Evolutionary conservation across 441 rosid species (phyloP), one percentile per base, ranked within the genome.

Genomic region (Melastoma candidum): DNA sequence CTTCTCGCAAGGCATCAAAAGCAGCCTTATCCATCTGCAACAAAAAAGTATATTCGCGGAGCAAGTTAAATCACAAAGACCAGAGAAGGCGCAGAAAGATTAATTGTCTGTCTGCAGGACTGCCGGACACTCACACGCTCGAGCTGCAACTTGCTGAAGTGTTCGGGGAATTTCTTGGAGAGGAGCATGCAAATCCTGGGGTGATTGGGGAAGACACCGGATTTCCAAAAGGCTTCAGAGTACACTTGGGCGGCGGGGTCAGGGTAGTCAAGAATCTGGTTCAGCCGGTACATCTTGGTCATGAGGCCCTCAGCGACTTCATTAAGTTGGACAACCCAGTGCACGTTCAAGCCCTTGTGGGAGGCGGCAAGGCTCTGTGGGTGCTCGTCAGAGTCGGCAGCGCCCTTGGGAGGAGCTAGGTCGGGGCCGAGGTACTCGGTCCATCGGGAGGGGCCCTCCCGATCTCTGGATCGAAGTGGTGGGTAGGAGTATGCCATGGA

Each of bases 261-360:
- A 0, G 99, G 96, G 56, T 76, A 83, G 66, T 89, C 97, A 76
- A 94, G 72, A 66, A 94, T 81, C 74, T 94, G 96, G 63, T 84
- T 94, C n/a, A 94, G 71, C 51, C 99, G 78, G 69, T 94, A 85
- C 89, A 94, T 87, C 76, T 89, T 94, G 56, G 96, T 93, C 99
- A 89, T 87, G 53, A 94, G 78, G 41, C 99, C 99, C 2, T 89
- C 96, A 0, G 97, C 96, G 63, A 94, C 97, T 68, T 85, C 93
- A 50, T 86, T 77, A 58, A 94, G 95, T 58, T 89, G 97, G 59
- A 78, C 77, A 0, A 87, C 85, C 96, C 97, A 87, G 56, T 80
- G 94, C 76, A 94, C 74, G 73, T 89, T 89, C 80, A 89, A 67
- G 66, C 95, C 94, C 81, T 80, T 94, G 4, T 76, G 79, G 59